Evolutionary conservation across 2,329 filamentous ascomycete species (phyloP), one percentile per base, ranked within the genome.

Genomic region (Mariannaea sp.): DNA sequence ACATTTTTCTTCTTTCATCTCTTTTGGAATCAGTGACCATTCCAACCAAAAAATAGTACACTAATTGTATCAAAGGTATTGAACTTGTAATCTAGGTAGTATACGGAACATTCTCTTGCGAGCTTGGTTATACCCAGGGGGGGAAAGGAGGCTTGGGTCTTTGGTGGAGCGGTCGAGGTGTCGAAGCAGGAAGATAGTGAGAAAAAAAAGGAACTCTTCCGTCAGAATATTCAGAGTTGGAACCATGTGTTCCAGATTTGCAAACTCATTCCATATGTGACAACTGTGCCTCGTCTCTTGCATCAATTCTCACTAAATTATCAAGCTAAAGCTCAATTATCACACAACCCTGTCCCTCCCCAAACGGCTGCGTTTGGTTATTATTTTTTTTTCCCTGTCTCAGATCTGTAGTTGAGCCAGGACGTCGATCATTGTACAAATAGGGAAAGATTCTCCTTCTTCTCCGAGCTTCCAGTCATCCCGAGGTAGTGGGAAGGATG

Each of bases 71-170:
- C 50, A 48, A 35, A 30, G 49, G 44, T 56, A 56, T 46, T 32
- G 40, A 53, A 33, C 40, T 52, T 59, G 53, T 59, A 56, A 54
- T 59, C 43, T 59, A 57, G 46, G 40, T 36, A 42, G 43, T 29
- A 46, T 47, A 41, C 17, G 33, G 42, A n/a, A 20, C 33, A 36
- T 19, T 17, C 12, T 36, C 13, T 43, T 33, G 42, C 17, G 33
- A 20, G 22, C 33, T 49, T 53, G 30, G 44, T 44, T 24, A 45
- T 49, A 41, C 44, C 43, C 39, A 22, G 43, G 36, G 20, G 19
- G 26, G 20, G 12, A 22, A 13, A 24, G 35, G 16, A 19, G 26
- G 49, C 17, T 20, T 46, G 43, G 43, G 29, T 30, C 9, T 30
- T 5, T 30, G 29, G 32, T 12, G 10, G 13, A n/a, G 43, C 12